A percentile compares a stretch with the other conserved stretches of the same genome.
These are phyloP conservation scores for Schrenkiella parvula DNA, from an alignment of 345 rosid genomes.

Conservation along the genomic window DNA sequence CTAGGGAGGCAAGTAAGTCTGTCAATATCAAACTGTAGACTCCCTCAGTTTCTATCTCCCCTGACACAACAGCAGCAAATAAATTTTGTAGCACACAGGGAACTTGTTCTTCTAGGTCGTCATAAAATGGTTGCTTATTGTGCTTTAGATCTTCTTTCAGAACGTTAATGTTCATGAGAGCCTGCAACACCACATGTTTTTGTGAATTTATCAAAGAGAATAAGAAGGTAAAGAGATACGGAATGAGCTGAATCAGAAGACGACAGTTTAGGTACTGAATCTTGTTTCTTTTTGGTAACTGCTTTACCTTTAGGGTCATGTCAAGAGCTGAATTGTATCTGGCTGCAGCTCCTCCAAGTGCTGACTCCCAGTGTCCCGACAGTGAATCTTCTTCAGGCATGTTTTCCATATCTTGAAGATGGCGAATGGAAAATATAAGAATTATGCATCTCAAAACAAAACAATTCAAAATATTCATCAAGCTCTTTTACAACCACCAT, in stretches of 20 bases:
- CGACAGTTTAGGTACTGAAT: background rate
- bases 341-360: background rate
- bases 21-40: background rate
- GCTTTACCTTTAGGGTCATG: slow-evolving; percentile 22
- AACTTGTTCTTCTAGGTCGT: background rate
- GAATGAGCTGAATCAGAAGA: background rate
- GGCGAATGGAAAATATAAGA: background rate
- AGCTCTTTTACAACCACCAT: background rate
- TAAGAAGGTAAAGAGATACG: background rate
- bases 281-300: background rate
- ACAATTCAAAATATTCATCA: background rate
- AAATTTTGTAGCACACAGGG: background rate
- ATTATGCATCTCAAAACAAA: background rate
- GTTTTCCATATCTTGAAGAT: slow-evolving; percentile 9
- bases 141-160: background rate
- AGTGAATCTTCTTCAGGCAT: background rate
- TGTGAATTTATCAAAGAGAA: background rate
- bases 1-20: background rate
- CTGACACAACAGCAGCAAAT: background rate
- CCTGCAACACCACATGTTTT: background rate
- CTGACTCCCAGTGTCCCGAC: background rate
- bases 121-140: background rate
- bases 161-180: slow-evolving; percentile 7
- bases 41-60: background rate
- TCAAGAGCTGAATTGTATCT: slow-evolving; percentile 9